Evolutionary conservation across 345 rosid genomes (phyloP).

Genomic region (Aquilaria sinensis): DNA sequence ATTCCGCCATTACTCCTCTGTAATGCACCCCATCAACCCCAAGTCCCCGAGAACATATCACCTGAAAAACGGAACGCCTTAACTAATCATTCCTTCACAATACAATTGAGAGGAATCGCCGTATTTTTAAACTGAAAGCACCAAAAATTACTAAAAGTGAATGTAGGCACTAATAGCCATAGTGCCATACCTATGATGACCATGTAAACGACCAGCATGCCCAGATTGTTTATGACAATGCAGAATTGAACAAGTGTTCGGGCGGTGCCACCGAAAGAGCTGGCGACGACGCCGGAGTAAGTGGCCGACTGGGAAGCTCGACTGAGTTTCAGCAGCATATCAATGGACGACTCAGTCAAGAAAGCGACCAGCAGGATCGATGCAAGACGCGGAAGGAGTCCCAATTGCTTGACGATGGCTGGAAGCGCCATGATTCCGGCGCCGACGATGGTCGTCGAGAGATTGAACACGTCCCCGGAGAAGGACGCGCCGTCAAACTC

Average conservation of each 20-base stretch:
- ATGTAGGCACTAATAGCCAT: neutral
- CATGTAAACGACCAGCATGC: constrained; percentile 65
- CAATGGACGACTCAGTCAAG: constrained; percentile 44
- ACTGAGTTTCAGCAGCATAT: constrained; percentile 41
- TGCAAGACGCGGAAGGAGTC: constrained; percentile 41
- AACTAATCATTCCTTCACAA: constrained; percentile 6
- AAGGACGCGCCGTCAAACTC: constrained; percentile 40
- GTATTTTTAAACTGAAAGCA: neutral
- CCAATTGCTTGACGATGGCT: constrained; percentile 48
- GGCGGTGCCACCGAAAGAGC: constrained; percentile 41
- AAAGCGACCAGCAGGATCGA: constrained; percentile 37
- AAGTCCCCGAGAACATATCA: constrained; percentile 57
- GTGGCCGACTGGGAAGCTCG: constrained; percentile 46
- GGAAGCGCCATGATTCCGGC: constrained; percentile 76
- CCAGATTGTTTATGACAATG: constrained; percentile 54
- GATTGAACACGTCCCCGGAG: constrained; percentile 59
- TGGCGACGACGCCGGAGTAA: constrained; percentile 48
- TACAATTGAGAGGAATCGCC: neutral
- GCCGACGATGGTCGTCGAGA: constrained; percentile 60
- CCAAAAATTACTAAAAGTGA: neutral
- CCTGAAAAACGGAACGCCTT: constrained; percentile 24
- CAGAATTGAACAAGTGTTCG: constrained; percentile 46
- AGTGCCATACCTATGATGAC: constrained; percentile 44
- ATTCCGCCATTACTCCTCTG: constrained; percentile 47
- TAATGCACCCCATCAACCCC: constrained; percentile 38